A percentile compares a stretch with the other conserved stretches of the same genome.
Evolutionary conservation across 2,329 filamentous ascomycete genomes (phyloP).

Genomic region (Plectosphaerella sp.): DNA sequence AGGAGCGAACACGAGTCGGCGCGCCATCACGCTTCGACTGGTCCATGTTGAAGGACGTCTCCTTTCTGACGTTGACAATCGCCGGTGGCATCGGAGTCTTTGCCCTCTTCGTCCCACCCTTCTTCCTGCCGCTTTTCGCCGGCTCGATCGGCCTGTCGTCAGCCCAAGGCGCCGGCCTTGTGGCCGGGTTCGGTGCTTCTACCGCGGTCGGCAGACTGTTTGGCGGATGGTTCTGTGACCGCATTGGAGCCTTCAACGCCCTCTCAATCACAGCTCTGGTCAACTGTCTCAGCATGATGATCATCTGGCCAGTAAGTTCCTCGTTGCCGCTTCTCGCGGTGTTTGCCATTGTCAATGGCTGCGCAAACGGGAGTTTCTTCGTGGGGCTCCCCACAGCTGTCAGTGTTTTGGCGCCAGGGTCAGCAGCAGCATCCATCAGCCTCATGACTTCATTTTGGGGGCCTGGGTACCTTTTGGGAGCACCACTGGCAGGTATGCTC

Average conservation of each 20-base stretch:
- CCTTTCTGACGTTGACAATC: background rate
- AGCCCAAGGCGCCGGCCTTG: background rate
- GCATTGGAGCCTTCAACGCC: background rate
- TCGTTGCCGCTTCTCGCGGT: conserved; percentile 3
- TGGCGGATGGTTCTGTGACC: conserved; percentile 1
- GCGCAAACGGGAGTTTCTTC: conserved; percentile 25
- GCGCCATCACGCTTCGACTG: background rate
- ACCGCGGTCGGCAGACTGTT: background rate
- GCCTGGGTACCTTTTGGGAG: conserved; percentile 5
- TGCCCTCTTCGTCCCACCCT: conserved; percentile 18
- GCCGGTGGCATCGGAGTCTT: conserved; percentile 6
- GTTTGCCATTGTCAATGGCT: conserved; percentile 25
- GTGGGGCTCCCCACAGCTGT: conserved; percentile 26
- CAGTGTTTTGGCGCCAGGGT: conserved; percentile 1
- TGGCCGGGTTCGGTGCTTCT: background rate
- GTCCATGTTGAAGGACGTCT: background rate
- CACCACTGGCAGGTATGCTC: conserved; percentile 4
- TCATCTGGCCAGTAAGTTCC: background rate
- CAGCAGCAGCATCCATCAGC: conserved; percentile 3
- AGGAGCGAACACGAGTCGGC: conserved; percentile 5
- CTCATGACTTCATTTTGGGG: conserved; percentile 3
- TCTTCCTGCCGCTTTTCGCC: conserved; percentile 19
- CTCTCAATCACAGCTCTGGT: background rate
- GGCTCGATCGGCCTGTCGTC: conserved; percentile 17
- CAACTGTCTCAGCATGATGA: conserved; percentile 2